Evolutionary conservation across 2,329 filamentous ascomycete species (phyloP), one percentile per base, ranked within the genome.

Genomic region (Acrocalymma vagum): DNA sequence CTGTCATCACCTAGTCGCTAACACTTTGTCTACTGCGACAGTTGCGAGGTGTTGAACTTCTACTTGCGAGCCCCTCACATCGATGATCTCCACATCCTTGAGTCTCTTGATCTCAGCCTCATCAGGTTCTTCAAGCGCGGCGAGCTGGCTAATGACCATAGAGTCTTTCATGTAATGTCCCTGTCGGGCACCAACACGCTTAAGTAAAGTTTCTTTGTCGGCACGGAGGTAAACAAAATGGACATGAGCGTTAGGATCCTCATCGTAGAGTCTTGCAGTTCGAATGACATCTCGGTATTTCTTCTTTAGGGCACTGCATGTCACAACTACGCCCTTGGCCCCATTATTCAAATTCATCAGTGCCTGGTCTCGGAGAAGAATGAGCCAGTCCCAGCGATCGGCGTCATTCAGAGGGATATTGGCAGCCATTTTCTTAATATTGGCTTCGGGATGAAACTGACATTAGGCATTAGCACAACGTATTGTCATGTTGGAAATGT

Each of bases 321-420:
- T 96, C 46, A 99, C 82, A 33, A 99, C 89, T n/a, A 96, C 94
- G 32, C 90, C 75, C 18, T 67, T 58, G 18, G 66, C 55, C 6
- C 69, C 66, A 3, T 62, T 29, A 31, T 62, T 57, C 29, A 74
- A 52, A 5, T 68, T 55, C 13, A 45, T 51, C 45, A 77, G 57
- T 4, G 74, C 69, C 53, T 74, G 61, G 51, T 78, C 72, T 52
- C 76, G 73, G 8, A 78, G 69, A 6, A 69, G 54, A 38, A 77
- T 76, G 13, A 99, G 84, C 94, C 94, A 99, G 75, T 96, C 93
- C 94, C 94, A 97, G 51, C 94, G 87, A 73, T 99, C 94, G 45
- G 85, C 86, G 65, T 99, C 94, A 40, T 88, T 95, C 23, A 99
- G 79, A 3, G 94, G 91, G 41, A 84, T 85, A 55, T 90, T 90